Base-by-base conservation (phyloP, 495 filamentous ascomycete species). In the Immersiella caudata region DNA sequence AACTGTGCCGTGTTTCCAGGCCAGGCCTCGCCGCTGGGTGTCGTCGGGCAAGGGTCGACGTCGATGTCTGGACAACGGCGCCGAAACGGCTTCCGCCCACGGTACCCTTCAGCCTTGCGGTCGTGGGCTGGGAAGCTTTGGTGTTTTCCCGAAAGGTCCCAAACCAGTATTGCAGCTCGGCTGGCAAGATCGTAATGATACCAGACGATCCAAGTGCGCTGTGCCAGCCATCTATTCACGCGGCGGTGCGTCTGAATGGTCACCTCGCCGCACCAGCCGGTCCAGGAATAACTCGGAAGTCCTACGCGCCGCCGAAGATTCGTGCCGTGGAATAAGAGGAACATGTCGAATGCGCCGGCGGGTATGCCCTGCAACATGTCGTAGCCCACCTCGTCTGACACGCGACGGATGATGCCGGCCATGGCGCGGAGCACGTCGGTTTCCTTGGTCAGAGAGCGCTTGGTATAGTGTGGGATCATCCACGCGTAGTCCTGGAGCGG, bases 141-240 rank as follows among this genome's bases (percentile, higher is more conserved):
- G 27, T 71, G 65, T n/a, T n/a, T n/a, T 18, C 20, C 66, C 3
- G 7, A 6, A 5, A 60, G 60, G 52, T 71, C 69, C 69, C 69
- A 71, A 6, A 71, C 66, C 1, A 62, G 55, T 20, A 22, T 62
- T 11, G 46, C 9, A 2, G 22, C 8, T n/a, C n/a, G n/a, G n/a
- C 61, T 56, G 14, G 35, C 8, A 3, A 55, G 12, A 26, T 22
- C 64, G 18, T 51, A n/a, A 29, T 67, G 69, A 29, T 71, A 71
- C 70, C 70, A 71, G 5, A 71, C n/a, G 50, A 71, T 69, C 70
- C 70, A 71, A 3, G 67, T 69, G 4, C 60, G 16, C 5, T 59
- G 27, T 11, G 24, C 24, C 2, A 69, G 62, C 61, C 67, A 71
- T 4, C 63, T 18, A 27, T 67, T 66, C 29, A 35, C 25, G 16